Conservation (phyloP, 495 filamentous ascomycete species). For the Penicillium roqueforti region DNA sequence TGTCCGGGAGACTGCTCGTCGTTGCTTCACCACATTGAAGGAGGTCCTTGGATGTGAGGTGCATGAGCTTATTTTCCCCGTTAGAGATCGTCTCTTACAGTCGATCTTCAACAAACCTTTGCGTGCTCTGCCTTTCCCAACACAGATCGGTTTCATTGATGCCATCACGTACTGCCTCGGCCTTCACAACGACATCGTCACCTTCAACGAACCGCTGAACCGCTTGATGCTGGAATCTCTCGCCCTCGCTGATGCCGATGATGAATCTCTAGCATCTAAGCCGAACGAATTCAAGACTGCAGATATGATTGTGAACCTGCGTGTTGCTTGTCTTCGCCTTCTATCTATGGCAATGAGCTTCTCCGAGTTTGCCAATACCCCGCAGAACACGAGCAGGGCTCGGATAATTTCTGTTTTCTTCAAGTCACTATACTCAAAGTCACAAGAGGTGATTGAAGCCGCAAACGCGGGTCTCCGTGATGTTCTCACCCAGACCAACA, state of each 20-base stretch:
- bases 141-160: conserved; percentile 96
- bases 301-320: conserved; percentile 83
- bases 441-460: conserved; percentile 86
- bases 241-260: conserved; percentile 86
- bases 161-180: conserved; percentile 91
- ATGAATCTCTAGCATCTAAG: conserved; percentile 81
- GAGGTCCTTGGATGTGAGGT: conserved; percentile 70
- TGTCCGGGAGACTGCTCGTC: conserved; percentile 80
- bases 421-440: conserved; percentile 91
- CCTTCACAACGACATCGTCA: conserved; percentile 77
- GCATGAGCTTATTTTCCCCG: conserved; percentile 78
- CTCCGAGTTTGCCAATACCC: conserved; percentile 71
- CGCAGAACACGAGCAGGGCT: conserved; percentile 67
- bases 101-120: conserved; percentile 94
- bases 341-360: conserved; percentile 90
- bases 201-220: conserved; percentile 86
- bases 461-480: conserved; percentile 83
- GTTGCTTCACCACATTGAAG: conserved; percentile 75
- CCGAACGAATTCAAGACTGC: conserved; percentile 85
- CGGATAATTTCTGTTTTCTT: conserved; percentile 95
- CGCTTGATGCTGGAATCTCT: conserved; percentile 88
- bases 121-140: conserved; percentile 82
- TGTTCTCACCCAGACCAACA: conserved; percentile 81
- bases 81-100: conserved; percentile 77
- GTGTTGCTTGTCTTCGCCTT: conserved; percentile 89